phyloP scores from a whole-genome alignment of 441 rosid species.

The Theobroma grandiflorum region DNA sequence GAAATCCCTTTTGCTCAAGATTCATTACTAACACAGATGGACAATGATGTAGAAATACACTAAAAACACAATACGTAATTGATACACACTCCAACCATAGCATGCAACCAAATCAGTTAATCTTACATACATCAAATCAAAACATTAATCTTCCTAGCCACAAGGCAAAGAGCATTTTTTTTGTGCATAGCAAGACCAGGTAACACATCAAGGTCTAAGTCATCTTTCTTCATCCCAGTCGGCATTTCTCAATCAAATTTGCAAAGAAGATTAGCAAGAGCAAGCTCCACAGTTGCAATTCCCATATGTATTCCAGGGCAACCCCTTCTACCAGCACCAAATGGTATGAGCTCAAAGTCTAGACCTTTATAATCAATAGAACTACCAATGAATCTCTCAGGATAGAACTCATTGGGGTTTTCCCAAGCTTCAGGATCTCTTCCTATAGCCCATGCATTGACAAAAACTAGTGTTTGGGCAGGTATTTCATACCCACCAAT shows the following conservation, averaged over 20 bases:
- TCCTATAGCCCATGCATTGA: constrained; percentile 54
- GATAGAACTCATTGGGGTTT: constrained; percentile 9
- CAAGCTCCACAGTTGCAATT: constrained; percentile 37
- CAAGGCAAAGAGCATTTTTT: constrained; percentile 42
- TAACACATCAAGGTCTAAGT: constrained; percentile 19
- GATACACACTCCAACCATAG: too few species aligned
- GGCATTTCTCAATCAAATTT: constrained; percentile 50
- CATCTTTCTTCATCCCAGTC: constrained; percentile 42
- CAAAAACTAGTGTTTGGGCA: constrained; percentile 38
- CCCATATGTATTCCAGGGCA: constrained; percentile 45
- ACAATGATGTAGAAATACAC: too few species aligned
- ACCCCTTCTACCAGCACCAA: constrained; percentile 47
- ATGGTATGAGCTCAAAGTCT: constrained; percentile 48
- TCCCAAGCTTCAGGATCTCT: constrained; percentile 34
- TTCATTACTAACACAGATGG: too few species aligned
- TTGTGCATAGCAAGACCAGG: constrained; percentile 52
- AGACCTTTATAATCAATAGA: constrained; percentile 41
- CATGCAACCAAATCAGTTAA: too few species aligned
- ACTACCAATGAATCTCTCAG: constrained; percentile 44
- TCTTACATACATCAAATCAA: too few species aligned
- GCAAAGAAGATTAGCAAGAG: constrained; percentile 46
- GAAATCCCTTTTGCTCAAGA: too few species aligned
- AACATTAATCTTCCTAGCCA: constrained; percentile 14
- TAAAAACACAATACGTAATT: too few species aligned
- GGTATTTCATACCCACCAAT: constrained; percentile 45